Evolutionary conservation across 2,329 filamentous ascomycete genomes (phyloP), one percentile per base, ranked within the genome.

Genomic region (Calonectria montana): DNA sequence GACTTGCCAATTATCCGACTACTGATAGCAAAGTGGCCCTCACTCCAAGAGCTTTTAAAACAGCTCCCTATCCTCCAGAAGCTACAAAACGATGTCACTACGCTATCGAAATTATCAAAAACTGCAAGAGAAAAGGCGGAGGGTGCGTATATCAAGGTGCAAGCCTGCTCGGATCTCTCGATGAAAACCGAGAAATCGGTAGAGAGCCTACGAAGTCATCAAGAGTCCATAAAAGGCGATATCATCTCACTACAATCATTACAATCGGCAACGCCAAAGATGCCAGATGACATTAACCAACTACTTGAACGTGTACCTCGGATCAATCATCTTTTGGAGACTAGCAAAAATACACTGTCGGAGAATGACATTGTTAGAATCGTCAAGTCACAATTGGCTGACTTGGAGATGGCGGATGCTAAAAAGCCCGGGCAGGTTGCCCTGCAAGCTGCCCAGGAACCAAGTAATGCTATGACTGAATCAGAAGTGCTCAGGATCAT

Each of bases 401-500:
- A 41, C 12, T 29, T 43, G 10, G 27, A 62, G 16, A 21, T 23
- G 10, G 27, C 9, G 9, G 39, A 41, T 10, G 15, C 16, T 3
- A 27, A 62, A 10, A 16, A 62, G 15, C 53, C 53, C 7, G 13
- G 39, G 12, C 53, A n/a, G 18, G 21, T n/a, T 8, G 4, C 31
- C 13, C 5, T 29, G 5, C n/a, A 62, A 18, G 7, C 57, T 9
- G n/a, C 23, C 10, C 39, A 45, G 31, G 57, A 62, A 29, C 23
- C 57, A 21, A 45, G 39, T 3, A 21, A 29, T 41, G 25, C 9
- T 18, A 45, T 73, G 62, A 65, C 64, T 5, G 64, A 69, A 41
- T 74, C 74, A 12, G 63, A 69, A 50, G 61, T 73, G 18, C 29
- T 62, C 25, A 71, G 73, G 23, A 67, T 64, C 23, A 23, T 77